Conservation (phyloP, 441 rosid species). For the Pelargonium fulgidum region DNA sequence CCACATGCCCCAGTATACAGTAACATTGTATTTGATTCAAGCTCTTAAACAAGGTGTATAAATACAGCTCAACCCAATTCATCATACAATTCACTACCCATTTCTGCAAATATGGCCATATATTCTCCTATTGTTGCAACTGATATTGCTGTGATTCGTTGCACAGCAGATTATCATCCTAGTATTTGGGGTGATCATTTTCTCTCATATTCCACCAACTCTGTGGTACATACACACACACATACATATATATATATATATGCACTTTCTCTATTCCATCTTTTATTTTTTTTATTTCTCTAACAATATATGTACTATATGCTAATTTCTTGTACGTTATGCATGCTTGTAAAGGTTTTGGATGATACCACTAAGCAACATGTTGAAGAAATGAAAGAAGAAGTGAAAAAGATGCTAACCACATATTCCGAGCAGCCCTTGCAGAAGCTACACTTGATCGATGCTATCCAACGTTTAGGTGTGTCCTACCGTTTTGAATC, state of each 20-base stretch:
- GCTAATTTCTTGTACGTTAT: no score
- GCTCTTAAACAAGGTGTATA: no score
- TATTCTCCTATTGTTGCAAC: neutral
- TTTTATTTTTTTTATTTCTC: no score
- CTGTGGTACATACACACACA: no score
- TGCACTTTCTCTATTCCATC: no score
- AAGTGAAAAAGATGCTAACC: neutral
- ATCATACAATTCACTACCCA: neutral
- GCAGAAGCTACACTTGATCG: neutral
- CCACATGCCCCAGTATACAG: no score
- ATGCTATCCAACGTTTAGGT: neutral
- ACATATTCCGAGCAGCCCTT: neutral
- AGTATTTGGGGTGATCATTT: neutral
- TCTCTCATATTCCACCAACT: no score
- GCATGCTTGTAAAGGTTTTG: neutral
- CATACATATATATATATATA: no score
- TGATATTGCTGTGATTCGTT: neutral
- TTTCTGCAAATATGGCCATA: neutral
- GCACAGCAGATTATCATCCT: neutral
- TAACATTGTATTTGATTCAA: no score
- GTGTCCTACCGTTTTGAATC: conserved; percentile 18
- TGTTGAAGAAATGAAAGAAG: neutral
- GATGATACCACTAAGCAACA: neutral
- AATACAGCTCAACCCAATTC: no score
- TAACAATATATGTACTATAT: no score